Conservation (phyloP, 768 basidiomycete species). For the Hypsizygus marmoreus region DNA sequence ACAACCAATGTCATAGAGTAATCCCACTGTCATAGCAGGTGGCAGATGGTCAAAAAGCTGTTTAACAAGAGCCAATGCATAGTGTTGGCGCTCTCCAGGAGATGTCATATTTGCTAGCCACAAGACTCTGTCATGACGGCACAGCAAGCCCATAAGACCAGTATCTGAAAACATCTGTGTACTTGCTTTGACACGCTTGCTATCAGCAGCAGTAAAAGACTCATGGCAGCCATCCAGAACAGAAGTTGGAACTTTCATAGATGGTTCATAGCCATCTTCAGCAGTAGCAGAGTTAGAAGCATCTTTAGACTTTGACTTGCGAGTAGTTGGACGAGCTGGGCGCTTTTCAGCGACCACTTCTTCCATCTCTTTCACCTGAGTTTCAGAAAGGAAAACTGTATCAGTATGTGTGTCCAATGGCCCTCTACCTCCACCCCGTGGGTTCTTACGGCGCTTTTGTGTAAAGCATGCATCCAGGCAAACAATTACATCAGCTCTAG, state of each 20-base stretch:
- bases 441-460: no score
- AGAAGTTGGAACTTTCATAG: conserved; percentile 25
- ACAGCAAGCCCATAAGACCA: conserved; percentile 37
- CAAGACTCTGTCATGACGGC: conserved; percentile 33
- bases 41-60: conserved; percentile 35
- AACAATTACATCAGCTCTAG: conserved; percentile 1
- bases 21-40: no score
- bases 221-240: conserved; percentile 32
- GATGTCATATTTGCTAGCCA: conserved; percentile 37
- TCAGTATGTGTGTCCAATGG: no score
- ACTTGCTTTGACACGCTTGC: conserved; percentile 24
- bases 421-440: no score
- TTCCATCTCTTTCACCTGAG: no score
- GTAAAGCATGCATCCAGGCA: not conserved
- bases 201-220: conserved; percentile 32
- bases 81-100: conserved; percentile 34
- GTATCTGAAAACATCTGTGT: conserved; percentile 29
- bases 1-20: conserved; percentile 40
- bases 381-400: no score
- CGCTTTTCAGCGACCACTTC: no score
- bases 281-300: no score
- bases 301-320: no score
- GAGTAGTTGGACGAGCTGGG: no score
- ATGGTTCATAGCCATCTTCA: conserved; percentile 18
- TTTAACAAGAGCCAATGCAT: no score